These are phyloP conservation scores for Peribolospora baueri DNA, from an alignment of 768 basidiomycete species.

Conservation along the genomic window DNA sequence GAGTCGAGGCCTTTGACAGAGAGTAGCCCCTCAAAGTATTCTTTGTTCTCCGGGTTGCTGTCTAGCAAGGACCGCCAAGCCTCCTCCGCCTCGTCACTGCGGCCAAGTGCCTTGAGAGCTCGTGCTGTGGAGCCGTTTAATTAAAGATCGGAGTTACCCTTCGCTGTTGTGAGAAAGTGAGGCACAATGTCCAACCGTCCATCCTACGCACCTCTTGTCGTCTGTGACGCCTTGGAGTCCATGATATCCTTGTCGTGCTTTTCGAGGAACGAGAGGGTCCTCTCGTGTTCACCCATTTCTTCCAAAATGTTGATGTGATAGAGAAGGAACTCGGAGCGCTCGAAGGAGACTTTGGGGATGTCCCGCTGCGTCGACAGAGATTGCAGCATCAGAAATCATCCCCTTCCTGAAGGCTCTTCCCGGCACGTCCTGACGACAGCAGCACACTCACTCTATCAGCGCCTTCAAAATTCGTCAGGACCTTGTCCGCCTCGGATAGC, in stretches of 20 bases:
- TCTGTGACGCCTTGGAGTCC: conserved; percentile 38
- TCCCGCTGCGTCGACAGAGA: conserved; percentile 24
- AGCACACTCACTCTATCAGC: conserved; percentile 37
- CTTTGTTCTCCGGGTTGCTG: conserved; percentile 57
- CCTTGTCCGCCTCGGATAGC: conserved; percentile 38
- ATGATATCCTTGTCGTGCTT: conserved; percentile 26
- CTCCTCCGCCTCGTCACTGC: conserved; percentile 44
- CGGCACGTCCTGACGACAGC: conserved; percentile 8
- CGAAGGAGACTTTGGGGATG: conserved; percentile 49
- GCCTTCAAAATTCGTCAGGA: conserved; percentile 45
- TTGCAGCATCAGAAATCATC: conserved; percentile 15
- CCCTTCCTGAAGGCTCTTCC: conserved; percentile 12
- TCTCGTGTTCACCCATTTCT: conserved; percentile 28
- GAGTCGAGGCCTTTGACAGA: conserved; percentile 38
- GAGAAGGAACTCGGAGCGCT: conserved; percentile 57
- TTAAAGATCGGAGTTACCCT: neutral
- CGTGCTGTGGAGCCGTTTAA: conserved; percentile 31
- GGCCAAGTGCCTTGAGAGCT: conserved; percentile 39
- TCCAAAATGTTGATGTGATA: conserved; percentile 54
- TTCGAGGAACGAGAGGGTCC: conserved; percentile 15
- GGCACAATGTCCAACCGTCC: too few relatives aligned
- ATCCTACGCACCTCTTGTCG: conserved; percentile 5
- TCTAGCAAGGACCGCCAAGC: conserved; percentile 61
- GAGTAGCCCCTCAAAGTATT: conserved; percentile 56
- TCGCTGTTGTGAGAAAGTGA: too few relatives aligned